A percentile compares a stretch with the other conserved stretches of the same genome.
Conservation (phyloP, 768 basidiomycete species). For the Russula sp. region DNA sequence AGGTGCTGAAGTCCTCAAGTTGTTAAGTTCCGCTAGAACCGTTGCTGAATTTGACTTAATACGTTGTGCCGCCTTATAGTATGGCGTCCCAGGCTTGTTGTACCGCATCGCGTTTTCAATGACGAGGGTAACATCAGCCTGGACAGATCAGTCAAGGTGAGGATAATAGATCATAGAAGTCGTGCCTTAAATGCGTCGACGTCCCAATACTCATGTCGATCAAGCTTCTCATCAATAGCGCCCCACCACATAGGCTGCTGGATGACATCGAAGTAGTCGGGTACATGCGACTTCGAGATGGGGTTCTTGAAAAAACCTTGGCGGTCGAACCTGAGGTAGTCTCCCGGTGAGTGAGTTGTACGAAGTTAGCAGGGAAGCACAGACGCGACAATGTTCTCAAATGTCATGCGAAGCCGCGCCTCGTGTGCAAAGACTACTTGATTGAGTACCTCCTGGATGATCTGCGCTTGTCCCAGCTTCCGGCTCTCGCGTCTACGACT, state of each 20-base stretch:
- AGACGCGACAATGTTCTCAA: slow-evolving; percentile 67
- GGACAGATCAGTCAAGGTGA: background rate
- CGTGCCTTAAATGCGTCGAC: slow-evolving; percentile 61
- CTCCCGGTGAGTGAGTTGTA: background rate
- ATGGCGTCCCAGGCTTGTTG: slow-evolving; percentile 66
- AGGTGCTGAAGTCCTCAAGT: slow-evolving; percentile 21
- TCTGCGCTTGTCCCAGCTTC: slow-evolving; percentile 63
- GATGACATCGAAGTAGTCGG: slow-evolving; percentile 88
- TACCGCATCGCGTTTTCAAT: slow-evolving; percentile 81
- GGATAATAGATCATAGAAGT: background rate
- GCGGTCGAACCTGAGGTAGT: slow-evolving; percentile 54
- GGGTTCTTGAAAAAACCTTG: slow-evolving; percentile 74
- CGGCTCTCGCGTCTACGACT: slow-evolving; percentile 72
- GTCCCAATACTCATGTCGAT: slow-evolving; percentile 77
- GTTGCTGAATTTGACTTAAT: slow-evolving; percentile 43
- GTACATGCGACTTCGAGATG: slow-evolving; percentile 69
- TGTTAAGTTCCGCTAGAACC: slow-evolving; percentile 38
- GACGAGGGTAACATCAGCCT: slow-evolving; percentile 83
- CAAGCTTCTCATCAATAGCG: slow-evolving; percentile 73
- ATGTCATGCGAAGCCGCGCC: slow-evolving; percentile 47
- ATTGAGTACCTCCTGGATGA: slow-evolving; percentile 60
- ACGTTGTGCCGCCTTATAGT: slow-evolving; percentile 60
- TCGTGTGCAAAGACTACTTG: slow-evolving; percentile 61
- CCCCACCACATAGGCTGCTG: slow-evolving; percentile 85
- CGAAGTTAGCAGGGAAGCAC: slow-evolving; percentile 24